Percentiles rank a stretch among this genome's conserved stretches.
Conservation (phyloP, 208 protist genomes). For the Crithidia fasciculata region DNA sequence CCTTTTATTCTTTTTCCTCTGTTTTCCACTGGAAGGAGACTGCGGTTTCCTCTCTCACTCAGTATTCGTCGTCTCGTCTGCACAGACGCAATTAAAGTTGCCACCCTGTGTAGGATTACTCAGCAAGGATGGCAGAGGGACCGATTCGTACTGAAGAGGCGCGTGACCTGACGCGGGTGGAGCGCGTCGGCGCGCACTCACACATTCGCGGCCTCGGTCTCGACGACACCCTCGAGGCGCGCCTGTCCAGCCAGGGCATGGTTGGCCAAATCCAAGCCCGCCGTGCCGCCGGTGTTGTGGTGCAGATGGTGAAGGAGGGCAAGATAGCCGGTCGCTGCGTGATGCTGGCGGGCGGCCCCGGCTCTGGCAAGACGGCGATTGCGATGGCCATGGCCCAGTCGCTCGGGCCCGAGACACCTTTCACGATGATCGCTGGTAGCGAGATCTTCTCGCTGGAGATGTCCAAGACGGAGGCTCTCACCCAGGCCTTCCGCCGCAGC, state of each 20-base stretch:
- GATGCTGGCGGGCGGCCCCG: slow-evolving; percentile 98
- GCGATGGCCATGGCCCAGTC: slow-evolving; percentile 99
- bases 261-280: slow-evolving; percentile 98
- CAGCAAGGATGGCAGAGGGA: slow-evolving; percentile 57
- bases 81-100: neutral
- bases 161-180: slow-evolving; percentile 96
- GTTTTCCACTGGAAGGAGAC: too few species aligned
- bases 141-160: slow-evolving; percentile 91
- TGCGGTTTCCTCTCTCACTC: too few species aligned
- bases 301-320: slow-evolving; percentile 99
- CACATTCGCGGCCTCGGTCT: slow-evolving; percentile 99
- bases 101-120: neutral
- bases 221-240: slow-evolving; percentile 97
- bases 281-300: slow-evolving; percentile 88
- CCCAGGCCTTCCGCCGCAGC: slow-evolving; percentile 98
- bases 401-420: slow-evolving; percentile 98
- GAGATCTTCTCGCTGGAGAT: slow-evolving; percentile 99
- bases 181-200: slow-evolving; percentile 99
- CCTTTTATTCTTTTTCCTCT: too few species aligned
- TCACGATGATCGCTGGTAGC: slow-evolving; percentile 99
- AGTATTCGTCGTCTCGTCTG: neutral
- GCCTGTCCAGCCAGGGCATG: slow-evolving; percentile 96
- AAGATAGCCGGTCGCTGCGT: slow-evolving; percentile 99
- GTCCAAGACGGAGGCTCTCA: slow-evolving; percentile 99
- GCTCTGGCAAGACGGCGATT: slow-evolving; percentile 99